Evolutionary conservation across 176 grass and related monocot species (phyloP), one percentile per base, ranked within the genome.

Genomic region (Ensete ventricosum): DNA sequence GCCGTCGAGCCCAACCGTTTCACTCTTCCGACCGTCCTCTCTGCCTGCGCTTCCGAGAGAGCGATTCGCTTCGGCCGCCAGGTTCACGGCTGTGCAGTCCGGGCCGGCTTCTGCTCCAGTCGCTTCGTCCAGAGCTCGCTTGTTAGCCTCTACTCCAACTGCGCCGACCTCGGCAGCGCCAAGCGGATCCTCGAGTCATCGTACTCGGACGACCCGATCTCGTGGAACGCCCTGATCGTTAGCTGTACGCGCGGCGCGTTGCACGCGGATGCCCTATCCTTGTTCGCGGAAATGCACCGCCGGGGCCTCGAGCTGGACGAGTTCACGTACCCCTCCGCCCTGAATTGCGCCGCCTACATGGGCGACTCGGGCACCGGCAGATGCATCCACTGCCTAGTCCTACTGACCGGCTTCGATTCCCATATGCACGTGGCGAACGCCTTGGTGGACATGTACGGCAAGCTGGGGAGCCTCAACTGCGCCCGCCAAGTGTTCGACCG

Each of bases 401-500:
- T 87, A 22, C 82, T 73, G 14, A 63, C 69, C 4, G 90, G 90
- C n/a, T 79, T 92, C 82, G 79, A 78, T 0, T 29, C 63, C 25
- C 84, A 86, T 69, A 48, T 78, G 70, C 90, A 89, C 69, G 84
- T 92, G 50, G 83, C 76, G 76, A 92, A 89, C 21, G 90, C 90
- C 2, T 79, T 92, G 2, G 82, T 92, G 52, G 86, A 92, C 69
- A 80, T 80, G 25, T 92, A 92, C 63, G 82, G 81, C n/a, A 92
- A 88, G 82, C 51, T 80, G 24, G 63, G 81, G 55, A 20, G 20
- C 52, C 53, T 77, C 69, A 58, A 0, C 8, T 62, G 73, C 26
- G 90, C 86, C 67, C 79, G 68, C 43, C 48, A 17, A 1, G n/a
- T 89, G 72, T 86, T 89, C 82, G 84, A 92, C 68, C 79, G 77